phyloP scores from a whole-genome alignment of 2,329 filamentous ascomycete species.

The Canariomyces notabilis region DNA sequence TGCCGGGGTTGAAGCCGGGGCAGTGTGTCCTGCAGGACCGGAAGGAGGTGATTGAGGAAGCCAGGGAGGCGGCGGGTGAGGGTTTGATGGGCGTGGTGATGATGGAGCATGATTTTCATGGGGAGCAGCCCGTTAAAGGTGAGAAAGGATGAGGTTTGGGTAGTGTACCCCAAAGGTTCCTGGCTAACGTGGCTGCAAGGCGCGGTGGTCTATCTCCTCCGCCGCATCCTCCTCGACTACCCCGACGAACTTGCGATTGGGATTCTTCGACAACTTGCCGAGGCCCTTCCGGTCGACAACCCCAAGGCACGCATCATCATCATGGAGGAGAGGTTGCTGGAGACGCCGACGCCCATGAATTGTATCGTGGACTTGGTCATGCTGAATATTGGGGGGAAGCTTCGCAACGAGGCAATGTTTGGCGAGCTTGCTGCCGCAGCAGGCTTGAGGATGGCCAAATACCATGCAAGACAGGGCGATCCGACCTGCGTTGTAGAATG shows the following conservation, averaged over 20 bases:
- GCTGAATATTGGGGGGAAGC: constrained; percentile 26
- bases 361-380: constrained; percentile 24
- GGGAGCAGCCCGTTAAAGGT: constrained; percentile 27
- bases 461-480: constrained; percentile 11
- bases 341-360: constrained; percentile 19
- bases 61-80: constrained; percentile 16
- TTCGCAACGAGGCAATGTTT: constrained; percentile 21
- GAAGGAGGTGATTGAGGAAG: constrained; percentile 22
- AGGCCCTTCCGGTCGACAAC: constrained; percentile 19
- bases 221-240: constrained; percentile 29
- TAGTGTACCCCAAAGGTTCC: too few relatives aligned
- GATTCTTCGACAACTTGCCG: constrained; percentile 22
- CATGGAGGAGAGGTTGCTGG: constrained; percentile 23
- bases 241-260: constrained; percentile 21
- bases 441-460: constrained; percentile 19
- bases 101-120: constrained; percentile 29
- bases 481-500: constrained; percentile 23
- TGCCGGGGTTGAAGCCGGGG: constrained; percentile 5
- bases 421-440: constrained; percentile 13
- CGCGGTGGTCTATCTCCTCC: constrained; percentile 27
- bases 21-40: constrained; percentile 20
- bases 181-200: constrained; percentile 12
- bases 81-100: constrained; percentile 18
- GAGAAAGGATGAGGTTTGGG: too few relatives aligned
- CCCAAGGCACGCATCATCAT: constrained; percentile 23